Evolutionary conservation across 2,329 filamentous ascomycete genomes (phyloP).

Genomic region (Fulvia fulva): DNA sequence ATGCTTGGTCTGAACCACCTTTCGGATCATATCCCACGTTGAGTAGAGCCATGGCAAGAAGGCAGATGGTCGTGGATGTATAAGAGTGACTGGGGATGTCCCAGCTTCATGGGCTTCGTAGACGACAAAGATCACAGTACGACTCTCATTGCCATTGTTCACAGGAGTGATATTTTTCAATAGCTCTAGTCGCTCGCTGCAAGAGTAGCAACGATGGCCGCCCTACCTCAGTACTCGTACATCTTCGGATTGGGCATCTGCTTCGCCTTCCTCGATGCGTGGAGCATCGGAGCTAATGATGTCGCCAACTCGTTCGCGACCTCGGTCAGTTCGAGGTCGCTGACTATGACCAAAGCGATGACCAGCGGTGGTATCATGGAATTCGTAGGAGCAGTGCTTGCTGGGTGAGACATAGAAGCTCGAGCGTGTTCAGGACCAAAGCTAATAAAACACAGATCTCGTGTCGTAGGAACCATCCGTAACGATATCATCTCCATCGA

Average conservation of each 20-base stretch:
- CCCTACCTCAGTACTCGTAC: conserved; percentile 47
- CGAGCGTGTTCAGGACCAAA: no score
- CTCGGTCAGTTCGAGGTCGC: conserved; percentile 47
- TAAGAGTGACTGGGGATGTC: no score
- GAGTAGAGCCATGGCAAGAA: no score
- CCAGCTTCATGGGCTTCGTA: no score
- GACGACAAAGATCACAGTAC: no score
- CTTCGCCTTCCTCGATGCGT: conserved; percentile 62
- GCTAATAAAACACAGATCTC: conserved; percentile 1
- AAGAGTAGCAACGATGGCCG: conserved; percentile 28
- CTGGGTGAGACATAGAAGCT: conserved; percentile 24
- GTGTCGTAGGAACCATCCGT: conserved; percentile 46
- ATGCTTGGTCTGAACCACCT: no score
- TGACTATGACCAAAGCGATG: conserved; percentile 49
- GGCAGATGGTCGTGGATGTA: no score
- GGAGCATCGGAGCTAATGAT: conserved; percentile 58
- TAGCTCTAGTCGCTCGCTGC: background rate
- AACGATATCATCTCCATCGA: conserved; percentile 46
- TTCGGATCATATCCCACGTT: no score
- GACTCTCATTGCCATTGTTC: no score
- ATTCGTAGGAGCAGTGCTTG: conserved; percentile 48
- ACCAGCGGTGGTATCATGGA: conserved; percentile 48
- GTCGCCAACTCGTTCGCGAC: conserved; percentile 52
- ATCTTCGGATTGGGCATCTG: conserved; percentile 52
- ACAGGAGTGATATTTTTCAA: no score